Evolutionary conservation across 768 basidiomycete genomes (phyloP).

Genomic region (Xerocomellus chrysenteron): DNA sequence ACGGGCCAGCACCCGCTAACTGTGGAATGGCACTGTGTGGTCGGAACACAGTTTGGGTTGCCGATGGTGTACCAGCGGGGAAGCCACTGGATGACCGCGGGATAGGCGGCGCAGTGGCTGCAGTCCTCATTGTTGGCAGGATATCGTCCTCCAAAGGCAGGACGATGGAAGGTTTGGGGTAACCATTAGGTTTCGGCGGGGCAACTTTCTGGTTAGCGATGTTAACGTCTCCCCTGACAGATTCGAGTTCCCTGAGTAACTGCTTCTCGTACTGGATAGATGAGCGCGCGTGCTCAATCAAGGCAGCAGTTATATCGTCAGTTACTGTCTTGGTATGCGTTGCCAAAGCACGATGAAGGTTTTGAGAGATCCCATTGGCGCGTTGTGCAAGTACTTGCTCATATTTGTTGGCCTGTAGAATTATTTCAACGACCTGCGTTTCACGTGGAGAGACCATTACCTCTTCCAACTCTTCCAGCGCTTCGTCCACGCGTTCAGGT

Average conservation of each 20-base stretch:
- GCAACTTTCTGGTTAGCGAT: conserved; percentile 62
- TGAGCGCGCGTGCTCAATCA: conserved; percentile 91
- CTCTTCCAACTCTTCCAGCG: conserved; percentile 91
- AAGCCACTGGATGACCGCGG: conserved; percentile 22
- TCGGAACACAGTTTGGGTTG: conserved; percentile 24
- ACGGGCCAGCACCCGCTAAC: conserved; percentile 58
- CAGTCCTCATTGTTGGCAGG: conserved; percentile 26
- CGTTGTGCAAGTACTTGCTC: conserved; percentile 82
- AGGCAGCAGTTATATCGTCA: conserved; percentile 84
- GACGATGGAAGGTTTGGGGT: conserved; percentile 60
- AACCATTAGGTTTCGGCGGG: conserved; percentile 45
- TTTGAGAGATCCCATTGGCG: conserved; percentile 92
- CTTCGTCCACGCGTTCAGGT: conserved; percentile 85
- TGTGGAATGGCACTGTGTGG: conserved; percentile 41
- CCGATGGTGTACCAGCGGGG: conserved; percentile 13
- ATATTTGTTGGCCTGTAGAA: conserved; percentile 77
- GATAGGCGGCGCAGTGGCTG: conserved; percentile 24
- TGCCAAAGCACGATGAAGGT: conserved; percentile 83
- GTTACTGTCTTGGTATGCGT: conserved; percentile 85
- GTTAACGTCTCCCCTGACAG: conserved; percentile 72
- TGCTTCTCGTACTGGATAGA: conserved; percentile 92
- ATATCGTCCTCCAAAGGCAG: conserved; percentile 64
- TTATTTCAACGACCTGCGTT: conserved; percentile 9
- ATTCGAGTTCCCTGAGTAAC: conserved; percentile 82
- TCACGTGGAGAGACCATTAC: conserved; percentile 38